Evolutionary conservation across 768 basidiomycete species (phyloP).

Genomic region (Crassisporium funariophilum): DNA sequence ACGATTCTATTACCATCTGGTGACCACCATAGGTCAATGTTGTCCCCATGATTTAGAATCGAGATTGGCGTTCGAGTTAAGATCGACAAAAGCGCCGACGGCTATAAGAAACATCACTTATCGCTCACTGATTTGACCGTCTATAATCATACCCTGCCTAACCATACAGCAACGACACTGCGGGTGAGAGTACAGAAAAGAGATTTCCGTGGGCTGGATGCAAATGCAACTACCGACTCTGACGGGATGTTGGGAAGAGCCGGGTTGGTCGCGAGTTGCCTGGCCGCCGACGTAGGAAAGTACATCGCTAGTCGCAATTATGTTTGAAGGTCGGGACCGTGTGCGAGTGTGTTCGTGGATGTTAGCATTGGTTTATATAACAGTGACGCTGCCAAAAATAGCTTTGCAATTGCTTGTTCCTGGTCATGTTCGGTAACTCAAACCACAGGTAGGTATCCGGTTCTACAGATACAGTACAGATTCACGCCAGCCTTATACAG

Average conservation of each 20-base stretch:
- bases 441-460: no score
- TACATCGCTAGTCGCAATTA: conserved; percentile 54
- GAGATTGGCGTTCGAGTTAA: conserved; percentile 78
- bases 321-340: not conserved
- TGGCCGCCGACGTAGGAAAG: conserved; percentile 81
- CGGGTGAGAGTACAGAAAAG: conserved; percentile 78
- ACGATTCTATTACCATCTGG: conserved; percentile 80
- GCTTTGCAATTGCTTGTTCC: no score
- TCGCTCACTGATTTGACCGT: conserved; percentile 1
- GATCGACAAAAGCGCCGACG: conserved; percentile 69
- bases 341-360: not conserved
- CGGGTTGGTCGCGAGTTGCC: conserved; percentile 70
- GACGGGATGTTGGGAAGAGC: conserved; percentile 63
- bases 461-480: no score
- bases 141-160: conserved; percentile 56
- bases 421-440: no score
- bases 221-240: conserved; percentile 59
- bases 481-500: no score
- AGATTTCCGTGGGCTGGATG: conserved; percentile 72
- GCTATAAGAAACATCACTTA: conserved; percentile 42
- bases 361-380: no score
- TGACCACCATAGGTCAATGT: conserved; percentile 75
- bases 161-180: conserved; percentile 76
- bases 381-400: no score
- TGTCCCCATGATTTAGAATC: conserved; percentile 82